A percentile compares a stretch with the other conserved stretches of the same genome.
Evolutionary conservation across 768 basidiomycete species (phyloP).

Genomic region (Agrocybe pediades): DNA sequence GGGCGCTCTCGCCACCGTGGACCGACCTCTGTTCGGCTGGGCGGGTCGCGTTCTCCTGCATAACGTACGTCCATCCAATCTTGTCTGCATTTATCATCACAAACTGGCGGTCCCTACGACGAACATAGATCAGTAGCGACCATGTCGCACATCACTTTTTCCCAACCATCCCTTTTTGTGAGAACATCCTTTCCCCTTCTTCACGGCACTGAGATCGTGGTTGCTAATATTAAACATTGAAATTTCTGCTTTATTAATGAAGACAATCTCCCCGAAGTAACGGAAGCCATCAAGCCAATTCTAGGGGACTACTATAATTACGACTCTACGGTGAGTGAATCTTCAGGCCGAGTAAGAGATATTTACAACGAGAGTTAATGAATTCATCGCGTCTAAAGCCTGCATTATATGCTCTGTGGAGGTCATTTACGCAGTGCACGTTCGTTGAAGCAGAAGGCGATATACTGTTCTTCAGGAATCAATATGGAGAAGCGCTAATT

Average conservation of each 20-base stretch:
- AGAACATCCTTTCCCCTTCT: conserved; percentile 21
- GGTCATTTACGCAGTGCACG: conserved; percentile 59
- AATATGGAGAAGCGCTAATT: conserved; percentile 40
- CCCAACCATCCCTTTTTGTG: conserved; percentile 60
- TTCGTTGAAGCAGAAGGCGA: conserved; percentile 60
- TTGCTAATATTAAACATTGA: neutral
- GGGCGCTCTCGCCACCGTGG: conserved; percentile 61
- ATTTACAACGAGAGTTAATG: neutral
- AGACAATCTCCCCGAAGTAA: conserved; percentile 55
- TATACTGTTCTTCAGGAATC: conserved; percentile 58
- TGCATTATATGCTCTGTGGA: conserved; percentile 49
- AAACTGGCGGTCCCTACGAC: neutral
- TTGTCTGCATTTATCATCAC: neutral
- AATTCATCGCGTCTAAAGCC: conserved; percentile 25
- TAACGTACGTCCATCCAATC: conserved; percentile 35
- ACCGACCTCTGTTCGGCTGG: conserved; percentile 62
- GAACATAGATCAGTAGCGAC: conserved; percentile 43
- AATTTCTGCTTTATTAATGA: neutral
- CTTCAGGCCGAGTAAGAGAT: neutral
- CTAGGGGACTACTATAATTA: conserved; percentile 59
- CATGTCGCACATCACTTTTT: conserved; percentile 67
- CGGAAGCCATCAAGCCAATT: conserved; percentile 46
- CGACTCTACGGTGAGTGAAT: conserved; percentile 50
- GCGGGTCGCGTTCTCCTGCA: conserved; percentile 57
- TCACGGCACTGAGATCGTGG: neutral